Evolutionary conservation across 208 protist species (phyloP), one percentile per base, ranked within the genome.

Genomic region (Vickermania ingenoplastis): DNA sequence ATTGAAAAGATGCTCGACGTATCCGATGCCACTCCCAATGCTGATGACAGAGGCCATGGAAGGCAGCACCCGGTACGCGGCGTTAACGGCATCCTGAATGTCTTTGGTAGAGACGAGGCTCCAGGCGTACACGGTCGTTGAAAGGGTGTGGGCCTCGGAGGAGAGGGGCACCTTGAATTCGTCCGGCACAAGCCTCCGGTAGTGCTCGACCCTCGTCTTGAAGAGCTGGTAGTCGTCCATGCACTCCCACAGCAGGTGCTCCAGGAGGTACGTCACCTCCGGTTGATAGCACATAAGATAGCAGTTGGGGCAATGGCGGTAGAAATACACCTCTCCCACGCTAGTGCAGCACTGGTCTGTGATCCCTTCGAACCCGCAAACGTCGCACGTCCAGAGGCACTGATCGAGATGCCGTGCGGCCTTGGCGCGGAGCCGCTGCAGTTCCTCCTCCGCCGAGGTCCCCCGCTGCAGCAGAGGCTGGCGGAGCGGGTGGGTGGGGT

Each of bases 1-100:
- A 58, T 92, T 92, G 63, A 95, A 90, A 24, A 95, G 59, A 55
- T 95, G 89, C 69, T 95, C 89, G 36, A 92, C 72, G 67, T 92
- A 95, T 3, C 89, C 89, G 26, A 59, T 70, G 17, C 83, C 89
- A 61, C 83, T 92, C 55, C 89, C 89, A 21, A 92, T 57, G 63
- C 85, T 92, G 13, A 91, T 65, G 55, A 95, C 61, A 17, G 63
- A 53, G 36, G 65, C 69, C 65, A 92, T 60, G 53, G 78, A 70
- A 7, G 84, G 81, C 49, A 88, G 67, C 57, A 60, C 62, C 1
- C 50, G 57, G 30, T 80, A 73, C 14, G 76, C 75, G 5, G 72
- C 65, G 56, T 92, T 79, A 49, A 95, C 57, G 24, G 83, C 89
- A 59, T 88, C 77, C 26, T 75, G 73, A 7, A 69, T 81, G 31